Evolutionary conservation across 1,139 yeast genomes (phyloP), one percentile per base, ranked within the genome.

Genomic region (Casaregolazyma lundiana): DNA sequence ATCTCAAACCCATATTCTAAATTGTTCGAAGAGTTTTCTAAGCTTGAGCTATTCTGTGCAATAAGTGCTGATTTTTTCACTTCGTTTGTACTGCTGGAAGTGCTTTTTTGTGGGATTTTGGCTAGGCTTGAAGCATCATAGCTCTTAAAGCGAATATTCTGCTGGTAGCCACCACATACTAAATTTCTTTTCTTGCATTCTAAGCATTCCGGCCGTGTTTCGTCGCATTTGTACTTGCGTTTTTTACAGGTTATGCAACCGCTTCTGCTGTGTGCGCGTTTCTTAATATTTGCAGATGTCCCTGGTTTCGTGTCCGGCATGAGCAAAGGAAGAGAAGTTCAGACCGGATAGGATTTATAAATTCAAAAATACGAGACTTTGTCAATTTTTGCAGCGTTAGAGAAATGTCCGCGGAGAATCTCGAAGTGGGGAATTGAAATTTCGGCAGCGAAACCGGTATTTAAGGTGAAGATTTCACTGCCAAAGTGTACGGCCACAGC

Each of bases 131-230:
- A 7, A 7, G 32, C 32, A 22, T 70, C 71, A 50, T 79, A 80
- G 6, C 77, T 69, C 54, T 78, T 70, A 87, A 87, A 81, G 57
- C 78, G 78, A 66, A 78, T 81, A 44, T 73, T 73, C 22, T 78
- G 77, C 3, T 81, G 78, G 56, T 81, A 81, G 0, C 87, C 87
- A 6, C 81, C 83, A 59, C 84, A 79, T 15, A 64, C 68, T 9
- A 53, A 17, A 74, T 69, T 35, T 69, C 71, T 58, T 71, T 72
- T 50, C 67, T 69, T 8, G 57, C 58, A 54, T 81, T 55, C 59
- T 75, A 49, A 72, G 52, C 84, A 78, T 18, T 57, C 58, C 0
- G 84, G 84, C 53, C 76, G 76, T 6, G 73, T 68, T 55, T 78
- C 84, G 53, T 77, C 83, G 58, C 83, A 78, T 56, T 78, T 78